phyloP scores from a whole-genome alignment of 2,329 filamentous ascomycete genomes.

The Beauveria brongniartii region DNA sequence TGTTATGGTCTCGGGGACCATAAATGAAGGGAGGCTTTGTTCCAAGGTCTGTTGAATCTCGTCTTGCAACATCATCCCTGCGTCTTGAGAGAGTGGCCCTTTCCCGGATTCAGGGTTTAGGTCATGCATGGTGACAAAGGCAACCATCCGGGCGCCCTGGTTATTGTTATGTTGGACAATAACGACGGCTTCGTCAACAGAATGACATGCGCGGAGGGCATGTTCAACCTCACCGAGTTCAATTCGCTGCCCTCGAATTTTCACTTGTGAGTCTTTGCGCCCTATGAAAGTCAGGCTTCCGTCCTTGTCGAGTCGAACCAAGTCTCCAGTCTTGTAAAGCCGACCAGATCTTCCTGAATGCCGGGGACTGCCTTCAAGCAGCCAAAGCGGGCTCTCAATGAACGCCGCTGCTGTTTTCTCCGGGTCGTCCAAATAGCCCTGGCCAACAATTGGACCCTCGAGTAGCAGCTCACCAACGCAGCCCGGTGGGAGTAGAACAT shows the following conservation, averaged over 20 bases:
- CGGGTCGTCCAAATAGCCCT: conserved; percentile 32
- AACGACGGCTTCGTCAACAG: neutral
- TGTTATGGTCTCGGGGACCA: neutral
- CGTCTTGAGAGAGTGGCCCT: neutral
- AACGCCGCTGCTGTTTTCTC: conserved; percentile 26
- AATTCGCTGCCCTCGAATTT: neutral
- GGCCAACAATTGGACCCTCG: conserved; percentile 27
- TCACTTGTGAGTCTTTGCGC: neutral
- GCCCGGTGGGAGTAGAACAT: conserved; percentile 21
- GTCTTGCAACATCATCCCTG: neutral
- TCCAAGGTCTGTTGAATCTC: neutral
- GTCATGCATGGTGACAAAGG: neutral
- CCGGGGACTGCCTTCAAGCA: neutral
- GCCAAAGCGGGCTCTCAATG: conserved; percentile 16
- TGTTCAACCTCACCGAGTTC: neutral
- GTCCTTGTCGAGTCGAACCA: neutral
- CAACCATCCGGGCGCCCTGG: neutral
- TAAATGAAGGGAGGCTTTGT: neutral
- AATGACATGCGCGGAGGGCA: neutral
- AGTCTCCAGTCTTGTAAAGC: neutral
- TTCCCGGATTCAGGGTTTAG: neutral
- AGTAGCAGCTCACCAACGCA: conserved; percentile 23
- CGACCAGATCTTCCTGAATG: neutral
- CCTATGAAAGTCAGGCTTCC: neutral
- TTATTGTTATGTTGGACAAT: neutral